Conservation (phyloP, 192 early-diverging fungal species). For the Linnemannia zychae region DNA sequence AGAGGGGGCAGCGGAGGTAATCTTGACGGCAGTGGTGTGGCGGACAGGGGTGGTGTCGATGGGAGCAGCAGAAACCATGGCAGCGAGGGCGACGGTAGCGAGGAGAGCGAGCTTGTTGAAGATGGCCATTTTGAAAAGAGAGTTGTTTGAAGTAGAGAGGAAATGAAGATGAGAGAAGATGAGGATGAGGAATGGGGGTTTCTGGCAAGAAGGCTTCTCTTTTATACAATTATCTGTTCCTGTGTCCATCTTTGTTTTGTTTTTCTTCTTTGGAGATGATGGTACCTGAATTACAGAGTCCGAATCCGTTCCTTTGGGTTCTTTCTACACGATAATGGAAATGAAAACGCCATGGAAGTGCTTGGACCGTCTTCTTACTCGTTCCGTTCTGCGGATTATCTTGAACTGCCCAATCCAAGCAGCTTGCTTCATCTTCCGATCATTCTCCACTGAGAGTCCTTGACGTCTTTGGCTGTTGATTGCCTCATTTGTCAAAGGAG, state of each 20-base stretch:
- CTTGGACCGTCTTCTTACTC: background rate
- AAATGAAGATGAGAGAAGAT: conserved; percentile 20
- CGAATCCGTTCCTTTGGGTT: background rate
- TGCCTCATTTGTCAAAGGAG: background rate
- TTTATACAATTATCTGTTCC: conserved; percentile 10
- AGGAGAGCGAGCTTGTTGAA: conserved; percentile 53
- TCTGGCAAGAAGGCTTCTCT: background rate
- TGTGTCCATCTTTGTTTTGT: background rate
- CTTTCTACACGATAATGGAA: no score
- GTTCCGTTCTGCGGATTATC: background rate
- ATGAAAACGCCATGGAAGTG: background rate
- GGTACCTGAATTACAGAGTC: background rate
- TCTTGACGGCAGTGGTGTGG: conserved; percentile 30
- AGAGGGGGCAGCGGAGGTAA: background rate
- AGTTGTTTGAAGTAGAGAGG: conserved; percentile 1
- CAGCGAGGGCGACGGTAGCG: conserved; percentile 39
- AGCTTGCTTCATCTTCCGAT: background rate
- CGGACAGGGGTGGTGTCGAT: conserved; percentile 11
- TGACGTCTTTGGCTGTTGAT: background rate
- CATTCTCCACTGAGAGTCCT: background rate
- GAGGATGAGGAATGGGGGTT: conserved; percentile 1
- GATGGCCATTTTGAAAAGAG: conserved; percentile 34
- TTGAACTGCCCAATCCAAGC: background rate
- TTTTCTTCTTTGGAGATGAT: background rate
- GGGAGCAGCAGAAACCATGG: conserved; percentile 35